Evolutionary conservation across 2,329 filamentous ascomycete species (phyloP), one percentile per base, ranked within the genome.

Genomic region (Madurella fahalii): DNA sequence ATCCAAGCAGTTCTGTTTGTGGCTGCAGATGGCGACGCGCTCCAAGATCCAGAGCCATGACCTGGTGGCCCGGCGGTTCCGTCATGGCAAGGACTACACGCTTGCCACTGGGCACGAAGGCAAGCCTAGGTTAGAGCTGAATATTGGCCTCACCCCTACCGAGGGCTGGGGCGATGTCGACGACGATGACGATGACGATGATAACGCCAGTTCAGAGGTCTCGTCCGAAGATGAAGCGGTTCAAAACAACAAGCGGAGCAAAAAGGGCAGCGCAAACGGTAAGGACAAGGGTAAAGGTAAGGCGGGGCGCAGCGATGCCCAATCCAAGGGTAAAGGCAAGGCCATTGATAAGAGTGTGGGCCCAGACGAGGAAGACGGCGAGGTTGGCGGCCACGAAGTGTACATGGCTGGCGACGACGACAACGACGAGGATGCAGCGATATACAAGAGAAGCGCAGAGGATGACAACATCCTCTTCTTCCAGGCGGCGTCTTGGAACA

Each of bases 371-470:
- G 66, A 71, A 31, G 72, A 73, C 49, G 67, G 68, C 17, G 82
- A 87, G 50, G 83, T 89, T 1, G 89, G 89, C 52, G 89, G 89
- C 32, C 87, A 90, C 68, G 87, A 92, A 66, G 88, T 96, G 56
- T 96, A 96, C 78, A 96, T 96, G 91, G 92, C 90, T 0, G 89
- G 87, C 50, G 89, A 92, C 47, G 88, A 91, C 40, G 86, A 86
- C 18, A 75, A 77, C 40, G 75, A 78, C 52, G 80, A 84, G 18
- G 80, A 78, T 69, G 92, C 93, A 1, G 94, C 94, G 9, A 81
- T 99, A 47, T 99, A 99, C 78, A 86, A 87, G 69, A 81, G 87
- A 1, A 80, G 81, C 49, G 80, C 83, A 40, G 93, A 95, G 51
- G 92, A 96, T 46, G 81, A 84, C 72, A 84, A 83, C 68, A 83